These are phyloP conservation scores for Eucalyptus fibrosa DNA, from an alignment of 345 rosid genomes.

Conservation along the genomic window DNA sequence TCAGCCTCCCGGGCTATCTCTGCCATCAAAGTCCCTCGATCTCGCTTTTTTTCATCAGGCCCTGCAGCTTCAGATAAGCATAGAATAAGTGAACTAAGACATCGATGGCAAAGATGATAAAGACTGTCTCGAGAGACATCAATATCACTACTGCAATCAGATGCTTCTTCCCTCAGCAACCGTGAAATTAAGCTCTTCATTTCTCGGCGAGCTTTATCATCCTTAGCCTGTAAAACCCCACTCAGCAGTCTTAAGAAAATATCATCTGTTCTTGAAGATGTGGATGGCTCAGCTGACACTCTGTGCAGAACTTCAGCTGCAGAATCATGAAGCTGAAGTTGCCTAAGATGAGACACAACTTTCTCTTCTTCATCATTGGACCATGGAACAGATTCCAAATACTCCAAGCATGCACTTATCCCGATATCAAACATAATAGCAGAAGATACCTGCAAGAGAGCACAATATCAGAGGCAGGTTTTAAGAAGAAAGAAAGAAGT, in stretches of 20 bases:
- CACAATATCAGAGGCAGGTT: not conserved
- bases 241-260: conserved; percentile 48
- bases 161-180: conserved; percentile 53
- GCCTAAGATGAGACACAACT: conserved; percentile 38
- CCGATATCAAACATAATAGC: conserved; percentile 70
- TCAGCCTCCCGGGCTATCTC: conserved; percentile 88
- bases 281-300: conserved; percentile 50
- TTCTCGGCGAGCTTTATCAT: conserved; percentile 85
- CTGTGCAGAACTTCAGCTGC: conserved; percentile 57
- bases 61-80: conserved; percentile 71
- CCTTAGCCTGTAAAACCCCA: conserved; percentile 77
- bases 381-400: conserved; percentile 94
- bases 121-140: conserved; percentile 63
- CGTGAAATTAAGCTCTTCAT: conserved; percentile 67
- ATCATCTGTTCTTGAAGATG: conserved; percentile 46
- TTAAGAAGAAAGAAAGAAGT: not conserved
- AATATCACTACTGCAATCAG: conserved; percentile 5
- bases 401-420: conserved; percentile 57
- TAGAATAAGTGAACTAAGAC: conserved; percentile 60
- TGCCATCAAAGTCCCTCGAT: conserved; percentile 65
- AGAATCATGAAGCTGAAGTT: conserved; percentile 61
- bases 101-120: conserved; percentile 67
- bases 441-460: conserved; percentile 50
- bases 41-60: conserved; percentile 28
- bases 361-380: conserved; percentile 72